Base-by-base conservation (phyloP, 2,329 filamentous ascomycete genomes). In the Camillea tinctor region DNA sequence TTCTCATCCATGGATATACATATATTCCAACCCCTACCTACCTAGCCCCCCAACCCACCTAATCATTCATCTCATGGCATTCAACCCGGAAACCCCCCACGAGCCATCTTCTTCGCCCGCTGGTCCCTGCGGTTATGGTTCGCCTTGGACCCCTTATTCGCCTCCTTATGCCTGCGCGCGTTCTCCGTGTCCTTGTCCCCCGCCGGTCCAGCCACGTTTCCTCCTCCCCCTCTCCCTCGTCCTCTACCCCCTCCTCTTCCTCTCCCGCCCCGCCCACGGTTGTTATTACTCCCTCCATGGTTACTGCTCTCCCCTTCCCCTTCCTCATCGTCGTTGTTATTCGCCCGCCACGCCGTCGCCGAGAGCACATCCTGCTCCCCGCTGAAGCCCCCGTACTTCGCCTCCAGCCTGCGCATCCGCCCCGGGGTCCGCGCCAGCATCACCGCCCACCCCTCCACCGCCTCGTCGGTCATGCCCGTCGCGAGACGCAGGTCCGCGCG, bases 391-490 rank as follows among this genome's bases (percentile, higher is more conserved):
- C 83, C 82, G 68, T 88, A 90, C 70, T 87, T 89, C 55, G 82
- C 82, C 74, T 97, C 91, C 50, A 98, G 76, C 58, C 84, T 82
- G 59, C 85, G 84, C 72, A 89, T 79, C 61, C 88, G 84, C 68
- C 85, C 84, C 1, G 90, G 84, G 68, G 94, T 89, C 30, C 93
- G 84, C 13, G 80, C 78, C 7, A 97, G 76, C 91, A 98, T 96
- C 54, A 97, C 79, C 0, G 85, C 92, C 93, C 94, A 99, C 4
- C 95, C 95, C 75, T 98, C 95, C 36, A 99, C 89, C 2, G 90
- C 88, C 75, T 98, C 94, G 68, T 98, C 93, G 0, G 92, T 93
- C 92, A 97, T 92, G 3, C 89, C 89, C 0, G 92, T 96, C 61
- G 93, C 88, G 21, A 84, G 82, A 66, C 88, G 90, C 54, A 99